Percentiles rank a stretch among this genome's conserved stretches.
These are phyloP conservation scores for Candida insectalens DNA, from an alignment of 805 yeast genomes.

Conservation along the genomic window DNA sequence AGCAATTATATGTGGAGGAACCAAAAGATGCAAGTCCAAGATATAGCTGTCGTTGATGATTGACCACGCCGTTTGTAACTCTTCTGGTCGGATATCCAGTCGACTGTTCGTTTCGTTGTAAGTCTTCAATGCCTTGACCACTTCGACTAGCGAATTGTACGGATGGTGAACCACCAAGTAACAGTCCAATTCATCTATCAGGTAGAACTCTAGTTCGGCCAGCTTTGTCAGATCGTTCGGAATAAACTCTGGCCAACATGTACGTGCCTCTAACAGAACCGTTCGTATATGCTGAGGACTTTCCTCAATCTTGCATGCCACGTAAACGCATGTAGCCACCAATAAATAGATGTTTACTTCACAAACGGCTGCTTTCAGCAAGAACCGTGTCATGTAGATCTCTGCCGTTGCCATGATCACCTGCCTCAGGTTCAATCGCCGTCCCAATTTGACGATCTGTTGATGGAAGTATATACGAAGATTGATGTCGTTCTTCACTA, in stretches of 20 bases:
- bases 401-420: constrained; percentile 85
- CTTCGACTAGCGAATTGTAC: constrained; percentile 49
- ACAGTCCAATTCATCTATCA: constrained; percentile 79
- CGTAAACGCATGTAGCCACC: constrained; percentile 76
- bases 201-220: constrained; percentile 92
- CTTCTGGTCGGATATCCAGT: constrained; percentile 42
- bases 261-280: constrained; percentile 74
- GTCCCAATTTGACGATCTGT: constrained; percentile 64
- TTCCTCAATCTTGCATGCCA: constrained; percentile 92
- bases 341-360: constrained; percentile 78
- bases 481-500: constrained; percentile 38
- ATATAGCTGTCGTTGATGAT: constrained; percentile 82
- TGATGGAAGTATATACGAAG: constrained; percentile 75
- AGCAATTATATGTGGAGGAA: constrained; percentile 87
- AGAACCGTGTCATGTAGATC: constrained; percentile 69
- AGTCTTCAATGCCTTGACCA: constrained; percentile 32
- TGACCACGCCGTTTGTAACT: constrained; percentile 82
- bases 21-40: constrained; percentile 73
- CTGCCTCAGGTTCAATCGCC: constrained; percentile 70
- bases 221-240: constrained; percentile 86
- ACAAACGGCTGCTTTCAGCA: constrained; percentile 59
- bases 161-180: constrained; percentile 71
- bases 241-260: constrained; percentile 89
- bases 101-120: constrained; percentile 12
- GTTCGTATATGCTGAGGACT: constrained; percentile 89